phyloP scores from a whole-genome alignment of 257 asterid genomes.

The Lycium barbarum region DNA sequence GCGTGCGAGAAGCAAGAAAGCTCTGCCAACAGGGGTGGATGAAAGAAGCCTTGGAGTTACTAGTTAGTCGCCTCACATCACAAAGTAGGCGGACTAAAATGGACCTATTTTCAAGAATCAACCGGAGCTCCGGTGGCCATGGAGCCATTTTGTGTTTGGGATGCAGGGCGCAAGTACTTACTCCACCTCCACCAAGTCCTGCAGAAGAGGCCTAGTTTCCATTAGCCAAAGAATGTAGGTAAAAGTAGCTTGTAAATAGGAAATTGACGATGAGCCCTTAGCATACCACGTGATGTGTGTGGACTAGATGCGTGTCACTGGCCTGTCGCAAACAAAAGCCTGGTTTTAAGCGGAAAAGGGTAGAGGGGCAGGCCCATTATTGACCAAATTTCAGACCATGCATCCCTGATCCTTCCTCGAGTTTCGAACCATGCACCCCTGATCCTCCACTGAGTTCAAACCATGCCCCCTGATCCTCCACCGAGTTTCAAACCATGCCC shows the following conservation, averaged over 20 bases:
- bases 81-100: conserved; percentile 25
- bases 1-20: conserved; percentile 52
- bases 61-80: conserved; percentile 40
- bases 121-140: neutral
- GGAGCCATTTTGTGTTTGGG: conserved; percentile 27
- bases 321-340: neutral
- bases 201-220: conserved; percentile 34
- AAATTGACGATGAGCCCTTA: neutral
- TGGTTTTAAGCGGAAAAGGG: neutral
- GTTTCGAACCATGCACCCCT: neutral
- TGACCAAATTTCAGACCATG: neutral
- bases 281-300: neutral
- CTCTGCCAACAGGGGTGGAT: conserved; percentile 54
- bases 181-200: conserved; percentile 22
- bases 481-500: neutral
- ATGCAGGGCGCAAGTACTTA: conserved; percentile 26
- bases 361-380: neutral
- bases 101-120: conserved; percentile 21
- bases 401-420: neutral
- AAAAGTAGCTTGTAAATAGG: conserved; percentile 20
- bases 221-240: neutral
- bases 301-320: neutral
- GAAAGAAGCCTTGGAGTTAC: conserved; percentile 50
- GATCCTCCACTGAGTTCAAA: neutral
- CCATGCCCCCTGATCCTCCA: neutral